Percentiles rank a stretch among this genome's conserved stretches.
Conservation (phyloP, 352 stramenopile genomes). For the Elongisporangium prolatum region DNA sequence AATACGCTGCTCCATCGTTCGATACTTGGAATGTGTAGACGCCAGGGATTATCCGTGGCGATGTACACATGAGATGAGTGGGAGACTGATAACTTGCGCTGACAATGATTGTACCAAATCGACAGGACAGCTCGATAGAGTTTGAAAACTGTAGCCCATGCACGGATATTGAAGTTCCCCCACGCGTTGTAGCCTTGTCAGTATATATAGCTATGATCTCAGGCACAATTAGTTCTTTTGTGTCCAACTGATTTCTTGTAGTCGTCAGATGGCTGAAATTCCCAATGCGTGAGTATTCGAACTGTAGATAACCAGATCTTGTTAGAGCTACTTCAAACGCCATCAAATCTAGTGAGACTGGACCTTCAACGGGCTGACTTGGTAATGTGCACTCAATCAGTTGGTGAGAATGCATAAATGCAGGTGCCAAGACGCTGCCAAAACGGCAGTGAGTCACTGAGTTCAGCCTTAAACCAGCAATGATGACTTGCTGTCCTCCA, state of each 20-base stretch:
- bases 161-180: constrained; percentile 72
- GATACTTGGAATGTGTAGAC: constrained; percentile 72
- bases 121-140: constrained; percentile 66
- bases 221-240: background rate
- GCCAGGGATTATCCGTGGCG: constrained; percentile 49
- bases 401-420: constrained; percentile 19
- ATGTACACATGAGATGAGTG: constrained; percentile 46
- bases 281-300: background rate
- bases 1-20: constrained; percentile 65
- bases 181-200: constrained; percentile 10
- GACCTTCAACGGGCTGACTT: constrained; percentile 21
- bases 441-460: constrained; percentile 72
- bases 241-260: background rate
- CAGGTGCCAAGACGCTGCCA: constrained; percentile 23
- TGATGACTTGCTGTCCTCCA: constrained; percentile 32
- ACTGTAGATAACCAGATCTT: background rate
- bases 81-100: constrained; percentile 44
- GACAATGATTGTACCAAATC: constrained; percentile 65
- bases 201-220: constrained; percentile 17
- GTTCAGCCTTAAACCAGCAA: constrained; percentile 50
- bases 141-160: constrained; percentile 74
- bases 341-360: constrained; percentile 24
- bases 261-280: background rate
- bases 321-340: background rate
- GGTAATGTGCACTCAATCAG: constrained; percentile 37